Conservation (phyloP, 768 basidiomycete genomes). For the Myochromella boudieri region DNA sequence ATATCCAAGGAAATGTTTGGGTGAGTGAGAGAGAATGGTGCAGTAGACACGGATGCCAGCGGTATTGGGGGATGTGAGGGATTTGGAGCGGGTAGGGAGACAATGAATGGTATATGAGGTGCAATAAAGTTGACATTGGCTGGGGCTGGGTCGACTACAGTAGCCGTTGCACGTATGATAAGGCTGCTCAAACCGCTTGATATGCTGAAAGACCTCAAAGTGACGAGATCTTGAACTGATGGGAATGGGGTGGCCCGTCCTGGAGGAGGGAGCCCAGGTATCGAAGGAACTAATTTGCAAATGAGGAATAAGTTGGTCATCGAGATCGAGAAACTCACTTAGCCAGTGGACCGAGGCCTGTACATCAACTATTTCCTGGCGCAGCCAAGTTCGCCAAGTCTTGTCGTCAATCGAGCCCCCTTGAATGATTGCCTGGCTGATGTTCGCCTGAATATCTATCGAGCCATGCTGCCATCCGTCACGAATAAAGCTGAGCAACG, state of each 20-base stretch:
- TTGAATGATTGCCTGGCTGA: constrained; percentile 43
- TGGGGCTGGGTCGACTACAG: constrained; percentile 58
- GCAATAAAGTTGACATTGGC: constrained; percentile 44
- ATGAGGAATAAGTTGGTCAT: neutral
- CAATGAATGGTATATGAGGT: constrained; percentile 61
- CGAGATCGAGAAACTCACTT: constrained; percentile 39
- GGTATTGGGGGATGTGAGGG: constrained; percentile 29
- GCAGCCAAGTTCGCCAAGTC: constrained; percentile 49
- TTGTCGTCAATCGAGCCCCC: constrained; percentile 46
- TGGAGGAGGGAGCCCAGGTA: constrained; percentile 68
- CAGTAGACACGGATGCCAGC: constrained; percentile 53
- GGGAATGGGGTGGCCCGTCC: constrained; percentile 53
- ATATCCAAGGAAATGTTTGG: constrained; percentile 66
- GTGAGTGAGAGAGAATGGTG: constrained; percentile 60
- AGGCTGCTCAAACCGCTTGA: constrained; percentile 33
- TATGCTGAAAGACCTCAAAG: constrained; percentile 54
- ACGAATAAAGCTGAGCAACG: constrained; percentile 49
- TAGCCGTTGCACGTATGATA: constrained; percentile 51
- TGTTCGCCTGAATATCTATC: constrained; percentile 41
- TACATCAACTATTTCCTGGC: constrained; percentile 43
- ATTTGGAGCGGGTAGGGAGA: constrained; percentile 44
- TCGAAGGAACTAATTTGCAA: constrained; percentile 48
- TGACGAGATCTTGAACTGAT: constrained; percentile 56
- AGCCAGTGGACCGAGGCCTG: constrained; percentile 46
- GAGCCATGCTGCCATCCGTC: constrained; percentile 59